These are phyloP conservation scores for Malus hybrid DNA, from an alignment of 331 rosid genomes.

Conservation along the genomic window DNA sequence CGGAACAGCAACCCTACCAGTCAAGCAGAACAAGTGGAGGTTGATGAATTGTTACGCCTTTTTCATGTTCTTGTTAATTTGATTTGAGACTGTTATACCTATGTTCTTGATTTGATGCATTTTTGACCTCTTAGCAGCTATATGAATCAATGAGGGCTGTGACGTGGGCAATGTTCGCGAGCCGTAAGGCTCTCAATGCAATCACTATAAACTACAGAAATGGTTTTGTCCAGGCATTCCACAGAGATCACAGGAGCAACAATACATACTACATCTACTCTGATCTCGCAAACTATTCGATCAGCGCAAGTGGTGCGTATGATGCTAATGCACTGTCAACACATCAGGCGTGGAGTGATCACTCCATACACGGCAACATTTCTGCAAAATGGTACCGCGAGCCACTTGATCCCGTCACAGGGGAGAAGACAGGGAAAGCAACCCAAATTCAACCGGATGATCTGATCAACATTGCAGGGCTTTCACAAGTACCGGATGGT, in stretches of 20 bases:
- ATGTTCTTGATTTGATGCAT: constrained; percentile 8
- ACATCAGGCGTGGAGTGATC: constrained; percentile 56
- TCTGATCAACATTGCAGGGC: constrained; percentile 75
- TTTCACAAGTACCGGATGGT: constrained; percentile 85
- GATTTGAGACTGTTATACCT: background rate
- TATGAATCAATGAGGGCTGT: constrained; percentile 82
- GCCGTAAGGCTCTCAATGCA: constrained; percentile 82
- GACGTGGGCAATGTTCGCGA: constrained; percentile 89
- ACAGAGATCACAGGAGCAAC: constrained; percentile 81
- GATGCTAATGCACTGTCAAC: constrained; percentile 28
- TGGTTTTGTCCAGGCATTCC: constrained; percentile 95
- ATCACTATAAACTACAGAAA: constrained; percentile 83
- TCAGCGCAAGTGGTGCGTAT: constrained; percentile 31
- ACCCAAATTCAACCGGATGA: constrained; percentile 78
- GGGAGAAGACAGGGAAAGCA: constrained; percentile 88
- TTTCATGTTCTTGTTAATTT: background rate
- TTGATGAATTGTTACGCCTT: constrained; percentile 14
- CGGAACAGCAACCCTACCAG: constrained; percentile 57
- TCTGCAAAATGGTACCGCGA: constrained; percentile 88
- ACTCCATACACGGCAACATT: constrained; percentile 54
- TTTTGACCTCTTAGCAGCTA: constrained; percentile 52
- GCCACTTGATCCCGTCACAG: constrained; percentile 82
- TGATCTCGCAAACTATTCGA: constrained; percentile 84
- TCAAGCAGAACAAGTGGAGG: constrained; percentile 98
- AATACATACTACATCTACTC: constrained; percentile 86